phyloP scores from a whole-genome alignment of 1,139 yeast genomes.

The Suzukiozyma palmioleophila region DNA sequence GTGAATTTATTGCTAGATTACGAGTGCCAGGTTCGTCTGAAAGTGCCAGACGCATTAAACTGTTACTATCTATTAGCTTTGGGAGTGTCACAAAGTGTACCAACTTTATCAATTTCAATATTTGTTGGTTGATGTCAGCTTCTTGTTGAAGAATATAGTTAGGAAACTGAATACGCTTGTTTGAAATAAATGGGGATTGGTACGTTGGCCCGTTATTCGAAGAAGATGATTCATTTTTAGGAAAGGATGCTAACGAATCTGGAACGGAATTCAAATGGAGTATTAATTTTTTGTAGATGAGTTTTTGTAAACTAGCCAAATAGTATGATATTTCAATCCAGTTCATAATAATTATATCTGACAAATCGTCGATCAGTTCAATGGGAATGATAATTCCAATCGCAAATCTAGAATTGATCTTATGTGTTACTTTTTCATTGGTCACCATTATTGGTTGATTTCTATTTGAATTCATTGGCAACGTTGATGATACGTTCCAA shows the following conservation, averaged over 20 bases:
- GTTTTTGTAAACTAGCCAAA: constrained; percentile 34
- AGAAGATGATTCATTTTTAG: background rate
- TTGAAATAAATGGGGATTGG: constrained; percentile 24
- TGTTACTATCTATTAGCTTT: constrained; percentile 36
- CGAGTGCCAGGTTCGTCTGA: constrained; percentile 4
- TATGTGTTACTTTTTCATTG: constrained; percentile 12
- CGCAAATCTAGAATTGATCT: constrained; percentile 38
- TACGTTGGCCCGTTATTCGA: background rate
- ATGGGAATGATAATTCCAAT: constrained; percentile 48
- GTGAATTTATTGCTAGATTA: constrained; percentile 9
- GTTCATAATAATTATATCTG: constrained; percentile 42
- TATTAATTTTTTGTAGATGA: constrained; percentile 33
- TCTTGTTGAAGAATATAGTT: constrained; percentile 37
- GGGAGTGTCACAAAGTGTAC: constrained; percentile 42
- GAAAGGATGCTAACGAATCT: too few species aligned
- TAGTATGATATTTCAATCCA: constrained; percentile 47
- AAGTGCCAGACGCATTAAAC: constrained; percentile 23
- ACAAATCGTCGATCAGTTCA: constrained; percentile 26
- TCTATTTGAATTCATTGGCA: constrained; percentile 21
- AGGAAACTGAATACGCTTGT: constrained; percentile 39
- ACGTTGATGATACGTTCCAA: constrained; percentile 35
- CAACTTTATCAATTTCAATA: constrained; percentile 33
- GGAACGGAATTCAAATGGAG: constrained; percentile 13
- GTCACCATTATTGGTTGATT: constrained; percentile 2
- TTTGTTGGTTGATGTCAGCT: constrained; percentile 32